Percentiles rank a stretch among this genome's conserved stretches.
phyloP scores from a whole-genome alignment of 306 rosid species.

The cucumber (Cucumis sativus) region DNA sequence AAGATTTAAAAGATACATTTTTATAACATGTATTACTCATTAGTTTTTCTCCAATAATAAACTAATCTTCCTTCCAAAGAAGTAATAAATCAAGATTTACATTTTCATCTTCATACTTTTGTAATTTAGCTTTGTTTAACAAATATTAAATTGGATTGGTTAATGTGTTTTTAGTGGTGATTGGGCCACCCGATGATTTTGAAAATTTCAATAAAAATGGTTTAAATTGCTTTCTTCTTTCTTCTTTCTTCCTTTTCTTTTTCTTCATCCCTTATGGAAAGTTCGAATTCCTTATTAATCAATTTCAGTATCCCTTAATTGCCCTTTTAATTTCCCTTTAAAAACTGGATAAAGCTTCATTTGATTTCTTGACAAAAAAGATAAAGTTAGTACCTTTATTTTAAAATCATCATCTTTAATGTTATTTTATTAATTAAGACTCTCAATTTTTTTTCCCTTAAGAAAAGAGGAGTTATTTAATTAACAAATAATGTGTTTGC shows the following conservation, averaged over 20 bases:
- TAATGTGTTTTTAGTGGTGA: background rate
- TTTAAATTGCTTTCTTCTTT: background rate
- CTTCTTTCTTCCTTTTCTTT: background rate
- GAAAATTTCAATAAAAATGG: background rate
- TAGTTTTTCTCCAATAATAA: no score
- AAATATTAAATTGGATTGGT: background rate
- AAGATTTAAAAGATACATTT: no score
- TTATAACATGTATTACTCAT: no score
- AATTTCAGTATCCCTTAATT: background rate
- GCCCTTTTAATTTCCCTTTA: background rate
- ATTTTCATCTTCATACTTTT: no score
- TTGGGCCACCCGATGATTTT: background rate
- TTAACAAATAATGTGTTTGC: background rate
- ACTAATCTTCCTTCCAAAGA: no score
- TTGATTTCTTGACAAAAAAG: background rate
- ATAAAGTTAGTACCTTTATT: background rate
- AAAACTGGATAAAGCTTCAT: background rate
- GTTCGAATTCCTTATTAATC: background rate
- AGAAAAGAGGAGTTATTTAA: background rate
- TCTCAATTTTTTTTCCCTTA: no score
- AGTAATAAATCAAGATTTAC: no score
- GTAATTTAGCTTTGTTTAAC: background rate
- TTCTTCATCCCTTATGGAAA: background rate
- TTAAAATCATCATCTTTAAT: no score
- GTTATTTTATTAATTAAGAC: no score